A percentile compares a stretch with the other conserved stretches of the same genome.
Evolutionary conservation across 345 rosid species (phyloP).

Genomic region (Eucalyptus erythrocorys): DNA sequence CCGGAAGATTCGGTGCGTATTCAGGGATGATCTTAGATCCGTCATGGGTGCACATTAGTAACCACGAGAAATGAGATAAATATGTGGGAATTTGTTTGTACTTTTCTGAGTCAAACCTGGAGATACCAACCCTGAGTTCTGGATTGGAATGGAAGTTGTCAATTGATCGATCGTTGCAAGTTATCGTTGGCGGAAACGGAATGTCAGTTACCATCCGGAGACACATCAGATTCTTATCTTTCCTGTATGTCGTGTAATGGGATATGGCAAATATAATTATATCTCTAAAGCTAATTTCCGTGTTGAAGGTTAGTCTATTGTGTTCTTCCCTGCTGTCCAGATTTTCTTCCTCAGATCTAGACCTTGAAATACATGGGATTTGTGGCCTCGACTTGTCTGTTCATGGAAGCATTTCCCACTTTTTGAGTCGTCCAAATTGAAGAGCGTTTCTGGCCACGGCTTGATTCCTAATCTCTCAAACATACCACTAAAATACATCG

Average conservation of each 20-base stretch:
- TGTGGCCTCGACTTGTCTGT: neutral
- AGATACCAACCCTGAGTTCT: neutral
- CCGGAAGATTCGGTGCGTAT: constrained; percentile 7
- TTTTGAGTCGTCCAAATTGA: neutral
- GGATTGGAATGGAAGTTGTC: neutral
- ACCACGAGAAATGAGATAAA: neutral
- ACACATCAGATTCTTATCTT: neutral
- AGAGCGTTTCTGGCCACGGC: neutral
- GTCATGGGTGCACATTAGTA: neutral
- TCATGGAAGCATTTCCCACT: neutral
- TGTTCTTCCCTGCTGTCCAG: neutral
- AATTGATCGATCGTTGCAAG: neutral
- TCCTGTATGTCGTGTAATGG: neutral
- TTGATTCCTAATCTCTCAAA: neutral
- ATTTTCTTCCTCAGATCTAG: neutral
- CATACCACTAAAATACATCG: neutral
- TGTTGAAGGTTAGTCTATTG: neutral
- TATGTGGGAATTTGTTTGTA: neutral
- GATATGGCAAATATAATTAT: neutral
- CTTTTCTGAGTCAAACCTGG: neutral
- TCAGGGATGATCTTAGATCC: neutral
- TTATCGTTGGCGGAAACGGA: neutral
- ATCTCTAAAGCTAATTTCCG: neutral
- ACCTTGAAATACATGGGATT: neutral
- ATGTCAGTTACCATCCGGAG: neutral